Percentiles rank a stretch among this genome's conserved stretches.
Conservation (phyloP, 106 monocot species). For the Chionographis japonica region DNA sequence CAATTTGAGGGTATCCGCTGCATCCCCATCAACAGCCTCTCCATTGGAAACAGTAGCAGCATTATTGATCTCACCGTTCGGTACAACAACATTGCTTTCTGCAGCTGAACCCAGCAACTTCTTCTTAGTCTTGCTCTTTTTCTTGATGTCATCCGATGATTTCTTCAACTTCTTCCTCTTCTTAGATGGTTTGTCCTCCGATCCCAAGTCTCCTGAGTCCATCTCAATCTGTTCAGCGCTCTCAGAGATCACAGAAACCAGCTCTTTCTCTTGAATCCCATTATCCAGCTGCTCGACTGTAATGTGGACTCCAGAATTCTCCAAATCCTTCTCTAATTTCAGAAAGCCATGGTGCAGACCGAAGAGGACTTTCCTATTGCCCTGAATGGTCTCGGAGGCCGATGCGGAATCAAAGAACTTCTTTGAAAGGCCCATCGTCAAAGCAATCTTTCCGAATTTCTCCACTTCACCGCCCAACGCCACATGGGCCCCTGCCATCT, state of each 20-base stretch:
- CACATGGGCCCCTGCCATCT: slow-evolving; percentile 15
- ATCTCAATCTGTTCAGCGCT: slow-evolving; percentile 3
- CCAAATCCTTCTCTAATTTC: slow-evolving; percentile 75
- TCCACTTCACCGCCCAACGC: slow-evolving; percentile 35
- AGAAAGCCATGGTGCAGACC: slow-evolving; percentile 50
- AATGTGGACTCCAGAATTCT: slow-evolving; percentile 55
- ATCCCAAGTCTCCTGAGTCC: background rate
- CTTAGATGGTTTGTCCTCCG: slow-evolving; percentile 26
- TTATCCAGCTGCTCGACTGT: slow-evolving; percentile 21
- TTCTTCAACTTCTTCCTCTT: slow-evolving; percentile 60
- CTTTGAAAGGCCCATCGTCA: slow-evolving; percentile 52
- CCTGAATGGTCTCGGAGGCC: slow-evolving; percentile 45
- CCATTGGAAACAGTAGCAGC: slow-evolving; percentile 1
- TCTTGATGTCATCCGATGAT: slow-evolving; percentile 10
- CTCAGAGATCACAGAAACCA: slow-evolving; percentile 3
- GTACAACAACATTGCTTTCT: background rate
- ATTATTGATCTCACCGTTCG: background rate
- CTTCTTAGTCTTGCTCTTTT: slow-evolving; percentile 22
- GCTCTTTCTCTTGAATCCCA: slow-evolving; percentile 8
- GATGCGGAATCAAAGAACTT: slow-evolving; percentile 65
- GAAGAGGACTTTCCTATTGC: slow-evolving; percentile 65
- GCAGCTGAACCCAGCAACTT: background rate
- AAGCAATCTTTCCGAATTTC: slow-evolving; percentile 52
- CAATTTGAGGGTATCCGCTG: background rate
- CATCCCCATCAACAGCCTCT: slow-evolving; percentile 15